These are phyloP conservation scores for Domatiomyces globalis DNA, from an alignment of 2,329 filamentous ascomycete genomes.

Conservation along the genomic window DNA sequence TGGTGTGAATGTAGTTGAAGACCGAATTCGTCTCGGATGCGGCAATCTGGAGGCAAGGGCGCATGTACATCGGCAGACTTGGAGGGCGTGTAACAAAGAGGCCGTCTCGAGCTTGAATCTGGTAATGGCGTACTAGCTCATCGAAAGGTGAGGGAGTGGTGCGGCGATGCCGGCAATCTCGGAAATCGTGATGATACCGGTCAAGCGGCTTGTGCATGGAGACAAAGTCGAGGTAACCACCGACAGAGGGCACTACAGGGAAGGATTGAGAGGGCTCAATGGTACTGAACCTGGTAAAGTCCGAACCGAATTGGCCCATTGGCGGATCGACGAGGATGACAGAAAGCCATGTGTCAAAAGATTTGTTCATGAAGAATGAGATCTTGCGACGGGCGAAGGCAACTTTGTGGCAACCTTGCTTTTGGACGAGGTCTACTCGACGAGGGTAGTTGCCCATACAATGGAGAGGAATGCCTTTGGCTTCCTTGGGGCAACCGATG, in stretches of 20 bases:
- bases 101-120: constrained; percentile 11
- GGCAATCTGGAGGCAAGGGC: constrained; percentile 14
- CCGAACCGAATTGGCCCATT: constrained; percentile 10
- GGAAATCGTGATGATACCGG: constrained; percentile 11
- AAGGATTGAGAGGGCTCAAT: constrained; percentile 10
- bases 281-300: constrained; percentile 4
- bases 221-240: constrained; percentile 15
- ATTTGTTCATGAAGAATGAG: constrained; percentile 14
- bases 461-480: constrained; percentile 13
- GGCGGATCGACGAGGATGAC: constrained; percentile 15
- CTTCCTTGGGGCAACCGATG: constrained; percentile 12
- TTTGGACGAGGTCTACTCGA: constrained; percentile 12
- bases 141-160: constrained; percentile 14
- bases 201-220: constrained; percentile 7
- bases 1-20: constrained; percentile 12
- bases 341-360: constrained; percentile 13
- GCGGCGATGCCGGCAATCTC: constrained; percentile 5
- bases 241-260: constrained; percentile 10
- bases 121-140: constrained; percentile 14
- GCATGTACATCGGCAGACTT: constrained; percentile 3
- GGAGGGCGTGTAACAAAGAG: not conserved
- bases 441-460: constrained; percentile 15
- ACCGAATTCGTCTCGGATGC: constrained; percentile 13
- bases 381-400: constrained; percentile 14
- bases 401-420: constrained; percentile 12